Evolutionary conservation across 2,329 filamentous ascomycete genomes (phyloP).

Genomic region (Paecilomyces dactylethromorphus): DNA sequence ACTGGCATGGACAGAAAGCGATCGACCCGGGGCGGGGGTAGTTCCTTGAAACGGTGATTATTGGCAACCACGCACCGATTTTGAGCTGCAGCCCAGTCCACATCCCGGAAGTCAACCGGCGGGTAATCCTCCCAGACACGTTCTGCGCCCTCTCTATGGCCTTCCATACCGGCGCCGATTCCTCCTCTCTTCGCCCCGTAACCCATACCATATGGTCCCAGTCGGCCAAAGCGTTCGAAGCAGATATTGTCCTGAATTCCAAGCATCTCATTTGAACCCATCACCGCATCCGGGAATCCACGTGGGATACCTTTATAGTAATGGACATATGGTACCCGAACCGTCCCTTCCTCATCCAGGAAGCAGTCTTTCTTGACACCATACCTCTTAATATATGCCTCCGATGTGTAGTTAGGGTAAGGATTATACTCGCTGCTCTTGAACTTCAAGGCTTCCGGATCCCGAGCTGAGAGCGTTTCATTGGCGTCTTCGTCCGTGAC

Average conservation of each 20-base stretch:
- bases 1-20: constrained; percentile 28
- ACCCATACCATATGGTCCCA: constrained; percentile 84
- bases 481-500: not conserved
- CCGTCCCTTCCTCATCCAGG: constrained; percentile 59
- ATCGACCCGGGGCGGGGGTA: constrained; percentile 30
- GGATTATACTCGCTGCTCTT: constrained; percentile 57
- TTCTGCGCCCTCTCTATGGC: constrained; percentile 74
- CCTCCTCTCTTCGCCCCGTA: constrained; percentile 75
- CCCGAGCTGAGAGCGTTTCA: constrained; percentile 8
- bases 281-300: constrained; percentile 76
- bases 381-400: constrained; percentile 50
- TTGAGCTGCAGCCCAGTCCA: constrained; percentile 76
- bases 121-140: constrained; percentile 65
- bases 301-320: constrained; percentile 71
- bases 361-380: constrained; percentile 69
- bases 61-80: constrained; percentile 68
- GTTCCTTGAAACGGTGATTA: constrained; percentile 55
- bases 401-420: constrained; percentile 58
- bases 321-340: constrained; percentile 61
- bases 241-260: constrained; percentile 78
- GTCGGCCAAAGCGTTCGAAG: constrained; percentile 83
- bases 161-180: constrained; percentile 75
- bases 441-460: constrained; percentile 22
- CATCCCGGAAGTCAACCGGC: constrained; percentile 68
- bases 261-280: constrained; percentile 81